These are phyloP conservation scores for Naganishia friedmannii DNA, from an alignment of 768 basidiomycete species.

Conservation along the genomic window DNA sequence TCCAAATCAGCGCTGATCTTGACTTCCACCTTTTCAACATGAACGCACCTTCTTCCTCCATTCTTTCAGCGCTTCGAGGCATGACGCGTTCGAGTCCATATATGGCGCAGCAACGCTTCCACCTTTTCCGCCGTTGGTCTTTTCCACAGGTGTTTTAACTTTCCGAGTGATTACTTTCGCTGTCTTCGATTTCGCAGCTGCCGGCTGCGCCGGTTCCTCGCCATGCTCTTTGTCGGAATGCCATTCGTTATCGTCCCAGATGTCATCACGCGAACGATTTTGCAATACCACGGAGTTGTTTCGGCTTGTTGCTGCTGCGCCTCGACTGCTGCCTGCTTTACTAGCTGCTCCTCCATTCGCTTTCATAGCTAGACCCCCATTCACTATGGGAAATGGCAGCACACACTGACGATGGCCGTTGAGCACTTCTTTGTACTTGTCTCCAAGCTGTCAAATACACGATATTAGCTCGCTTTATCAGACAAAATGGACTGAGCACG, in stretches of 20 bases:
- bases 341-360: constrained; percentile 14
- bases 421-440: constrained; percentile 34
- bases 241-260: constrained; percentile 39
- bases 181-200: constrained; percentile 34
- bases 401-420: constrained; percentile 36
- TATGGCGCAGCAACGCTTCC: background rate
- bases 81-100: constrained; percentile 34
- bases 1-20: background rate
- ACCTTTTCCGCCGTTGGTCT: background rate
- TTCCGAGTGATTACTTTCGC: background rate
- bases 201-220: constrained; percentile 26
- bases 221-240: constrained; percentile 36
- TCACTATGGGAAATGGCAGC: constrained; percentile 20
- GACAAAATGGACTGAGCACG: too few species aligned
- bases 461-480: background rate
- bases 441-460: background rate
- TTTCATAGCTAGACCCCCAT: constrained; percentile 20
- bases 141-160: background rate
- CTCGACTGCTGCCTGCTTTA: constrained; percentile 28
- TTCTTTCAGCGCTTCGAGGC: constrained; percentile 35
- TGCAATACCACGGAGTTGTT: constrained; percentile 42
- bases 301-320: constrained; percentile 22
- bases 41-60: constrained; percentile 36
- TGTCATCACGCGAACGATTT: constrained; percentile 44
- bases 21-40: background rate